A percentile compares a stretch with the other conserved stretches of the same genome.
phyloP scores from a whole-genome alignment of 805 yeast genomes.

The Candida methanosorbosa region DNA sequence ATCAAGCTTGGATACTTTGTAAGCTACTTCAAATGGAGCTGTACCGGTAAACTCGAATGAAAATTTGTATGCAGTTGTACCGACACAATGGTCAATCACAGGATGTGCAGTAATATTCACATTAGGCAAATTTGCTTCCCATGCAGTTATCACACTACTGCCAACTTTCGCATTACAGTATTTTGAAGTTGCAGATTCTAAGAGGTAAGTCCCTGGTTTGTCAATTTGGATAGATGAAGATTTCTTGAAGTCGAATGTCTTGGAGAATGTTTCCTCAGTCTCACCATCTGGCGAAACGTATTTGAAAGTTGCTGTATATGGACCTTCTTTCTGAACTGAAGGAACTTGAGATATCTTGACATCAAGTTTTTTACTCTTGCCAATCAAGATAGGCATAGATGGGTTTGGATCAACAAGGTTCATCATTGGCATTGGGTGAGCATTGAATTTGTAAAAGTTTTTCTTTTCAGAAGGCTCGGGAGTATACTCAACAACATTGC shows the following conservation, averaged over 20 bases:
- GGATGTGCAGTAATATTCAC: conserved; percentile 42
- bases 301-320: conserved; percentile 31
- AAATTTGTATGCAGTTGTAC: conserved; percentile 73
- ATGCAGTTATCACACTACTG: conserved; percentile 40
- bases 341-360: conserved; percentile 16
- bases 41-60: conserved; percentile 68
- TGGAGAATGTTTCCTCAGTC: conserved; percentile 10
- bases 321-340: conserved; percentile 32
- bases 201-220: conserved; percentile 58
- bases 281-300: conserved; percentile 20
- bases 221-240: conserved; percentile 28
- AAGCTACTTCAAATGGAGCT: conserved; percentile 70
- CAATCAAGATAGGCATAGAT: conserved; percentile 18
- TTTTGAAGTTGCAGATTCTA: conserved; percentile 46
- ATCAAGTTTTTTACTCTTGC: conserved; percentile 23
- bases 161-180: conserved; percentile 66
- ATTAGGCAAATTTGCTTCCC: conserved; percentile 31
- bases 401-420: conserved; percentile 31
- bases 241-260: conserved; percentile 19
- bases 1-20: conserved; percentile 48
- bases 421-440: conserved; percentile 49
- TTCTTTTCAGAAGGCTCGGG: conserved; percentile 25
- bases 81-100: conserved; percentile 81
- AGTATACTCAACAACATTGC: conserved; percentile 42
- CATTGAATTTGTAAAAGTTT: conserved; percentile 36